A percentile compares a stretch with the other conserved stretches of the same genome.
These are phyloP conservation scores for Populus hybrid DNA, from an alignment of 441 rosid species.

Conservation along the genomic window DNA sequence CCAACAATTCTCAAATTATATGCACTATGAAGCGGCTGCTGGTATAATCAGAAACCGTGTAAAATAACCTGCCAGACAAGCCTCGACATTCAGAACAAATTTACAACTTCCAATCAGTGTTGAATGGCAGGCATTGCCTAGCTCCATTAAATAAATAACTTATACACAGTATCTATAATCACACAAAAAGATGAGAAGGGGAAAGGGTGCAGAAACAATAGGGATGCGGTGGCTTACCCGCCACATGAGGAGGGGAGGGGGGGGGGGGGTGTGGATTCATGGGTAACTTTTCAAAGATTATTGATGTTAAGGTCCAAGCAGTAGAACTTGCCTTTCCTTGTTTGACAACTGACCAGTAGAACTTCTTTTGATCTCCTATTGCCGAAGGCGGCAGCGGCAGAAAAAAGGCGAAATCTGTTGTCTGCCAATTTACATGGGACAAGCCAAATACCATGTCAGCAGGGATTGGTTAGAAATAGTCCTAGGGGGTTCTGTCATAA, in stretches of 20 bases:
- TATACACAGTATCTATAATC: constrained; percentile 9
- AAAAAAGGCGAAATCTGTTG: neutral
- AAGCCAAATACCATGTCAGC: constrained; percentile 2
- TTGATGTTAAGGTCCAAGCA: neutral
- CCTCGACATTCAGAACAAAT: too few species aligned
- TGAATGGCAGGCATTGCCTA: neutral
- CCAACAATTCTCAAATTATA: too few species aligned
- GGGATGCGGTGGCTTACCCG: constrained; percentile 1
- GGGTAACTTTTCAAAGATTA: neutral
- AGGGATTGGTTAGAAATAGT: constrained; percentile 2
- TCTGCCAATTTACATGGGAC: neutral
- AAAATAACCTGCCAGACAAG: too few species aligned
- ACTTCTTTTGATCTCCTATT: constrained; percentile 7
- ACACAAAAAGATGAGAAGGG: neutral
- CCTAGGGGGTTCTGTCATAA: constrained; percentile 42
- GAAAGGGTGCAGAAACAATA: neutral
- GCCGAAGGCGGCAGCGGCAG: constrained; percentile 14
- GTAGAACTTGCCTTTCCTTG: constrained; percentile 3
- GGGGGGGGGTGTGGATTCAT: too few species aligned
- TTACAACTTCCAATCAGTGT: neutral
- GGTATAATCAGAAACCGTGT: too few species aligned
- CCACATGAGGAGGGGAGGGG: neutral
- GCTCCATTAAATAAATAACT: constrained; percentile 18
- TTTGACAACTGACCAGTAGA: neutral
- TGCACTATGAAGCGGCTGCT: too few species aligned